A percentile compares a stretch with the other conserved stretches of the same genome.
phyloP scores from a whole-genome alignment of 164 flowering plant species.

The Umbellularia californica region DNA sequence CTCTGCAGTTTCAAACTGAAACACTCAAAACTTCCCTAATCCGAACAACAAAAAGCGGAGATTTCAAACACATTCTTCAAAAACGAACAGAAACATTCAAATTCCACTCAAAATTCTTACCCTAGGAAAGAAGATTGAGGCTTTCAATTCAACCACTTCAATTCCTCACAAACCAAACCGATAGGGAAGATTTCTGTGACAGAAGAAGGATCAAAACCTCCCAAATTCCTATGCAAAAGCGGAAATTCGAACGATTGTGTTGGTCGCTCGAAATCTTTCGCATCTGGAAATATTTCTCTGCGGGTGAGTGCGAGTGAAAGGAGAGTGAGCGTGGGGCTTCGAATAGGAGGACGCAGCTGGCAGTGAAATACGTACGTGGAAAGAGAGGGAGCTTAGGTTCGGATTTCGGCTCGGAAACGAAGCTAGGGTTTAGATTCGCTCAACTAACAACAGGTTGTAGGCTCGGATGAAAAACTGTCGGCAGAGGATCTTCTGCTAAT shows the following conservation, averaged over 20 bases:
- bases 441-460: neutral
- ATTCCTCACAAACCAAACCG: too few relatives aligned
- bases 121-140: neutral
- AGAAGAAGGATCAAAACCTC: too few relatives aligned
- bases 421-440: neutral
- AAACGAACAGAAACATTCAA: neutral
- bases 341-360: neutral
- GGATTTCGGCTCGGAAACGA: conserved; percentile 2
- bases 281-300: too few relatives aligned
- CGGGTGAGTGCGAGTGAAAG: neutral
- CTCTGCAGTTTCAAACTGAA: too few relatives aligned
- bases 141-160: neutral
- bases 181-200: too few relatives aligned
- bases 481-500: conserved; percentile 5
- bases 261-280: too few relatives aligned
- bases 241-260: neutral
- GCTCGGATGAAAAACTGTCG: conserved; percentile 21
- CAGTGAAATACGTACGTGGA: neutral
- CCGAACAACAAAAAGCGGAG: too few relatives aligned
- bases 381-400: neutral
- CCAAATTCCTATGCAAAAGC: neutral
- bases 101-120: neutral
- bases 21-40: too few relatives aligned
- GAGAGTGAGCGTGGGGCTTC: neutral
- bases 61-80: neutral